Evolutionary conservation across 2,329 filamentous ascomycete species (phyloP), one percentile per base, ranked within the genome.

Genomic region (Cercospora sp.): DNA sequence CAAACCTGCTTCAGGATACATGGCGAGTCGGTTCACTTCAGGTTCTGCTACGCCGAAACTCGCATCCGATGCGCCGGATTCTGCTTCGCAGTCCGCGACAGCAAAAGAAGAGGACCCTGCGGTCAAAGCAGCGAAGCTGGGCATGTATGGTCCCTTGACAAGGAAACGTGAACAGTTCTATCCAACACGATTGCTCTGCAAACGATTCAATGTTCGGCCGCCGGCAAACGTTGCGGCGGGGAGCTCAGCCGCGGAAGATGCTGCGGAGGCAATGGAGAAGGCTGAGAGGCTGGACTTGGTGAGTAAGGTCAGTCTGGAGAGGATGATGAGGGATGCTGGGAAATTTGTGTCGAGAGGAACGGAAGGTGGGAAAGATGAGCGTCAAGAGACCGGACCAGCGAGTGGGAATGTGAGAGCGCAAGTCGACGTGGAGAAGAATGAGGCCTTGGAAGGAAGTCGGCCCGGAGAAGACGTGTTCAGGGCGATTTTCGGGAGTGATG

Each of bases 131-230:
- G 95, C 95, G 7, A 91, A 87, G 75, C 82, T 97, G 77, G 93
- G 93, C 66, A 97, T 98, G 93, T 97, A 94, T 80, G 95, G 95
- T 0, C 86, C 89, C 13, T 86, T 98, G 88, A 99, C 95, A 3
- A 85, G 95, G 69, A 88, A 85, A 24, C 83, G 85, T 0, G 79
- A 87, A 7, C 86, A 89, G 4, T 98, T 97, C 79, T 90, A 89
- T 73, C 95, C 95, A 0, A 90, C 90, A 1, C 85, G 93, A 65
- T 81, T 99, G 49, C 81, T 98, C n/a, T 98, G 94, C 81, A 99
- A 98, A 79, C 86, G 95, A 8, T 97, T 99, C 81, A 93, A 93
- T 73, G 90, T 98, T n/a, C 88, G 86, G 69, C 87, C 91, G 8
- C 93, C 94, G 0, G 85, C 86, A 9, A 87, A 93, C 78, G 88